Percentiles rank a stretch among this genome's conserved stretches.
Conservation (phyloP, 345 rosid genomes). For the Gossypium ekmanianum region DNA sequence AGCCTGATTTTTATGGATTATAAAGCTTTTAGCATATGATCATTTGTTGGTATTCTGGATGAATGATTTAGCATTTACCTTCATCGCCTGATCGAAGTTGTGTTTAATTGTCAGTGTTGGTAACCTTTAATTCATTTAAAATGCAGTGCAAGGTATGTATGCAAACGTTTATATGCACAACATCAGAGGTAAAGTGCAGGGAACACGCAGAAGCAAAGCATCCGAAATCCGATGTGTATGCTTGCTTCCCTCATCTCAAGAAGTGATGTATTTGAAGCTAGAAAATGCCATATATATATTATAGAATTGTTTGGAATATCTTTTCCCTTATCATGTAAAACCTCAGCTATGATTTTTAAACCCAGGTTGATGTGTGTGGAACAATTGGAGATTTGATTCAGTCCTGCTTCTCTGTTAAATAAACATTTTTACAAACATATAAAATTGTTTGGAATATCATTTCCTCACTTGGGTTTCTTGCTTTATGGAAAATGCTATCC, state of each 20-base stretch:
- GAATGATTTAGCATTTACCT: neutral
- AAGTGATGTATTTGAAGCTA: slow-evolving; percentile 21
- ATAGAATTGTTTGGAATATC: neutral
- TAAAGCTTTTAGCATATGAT: neutral
- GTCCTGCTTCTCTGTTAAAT: neutral
- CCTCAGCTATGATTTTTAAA: neutral
- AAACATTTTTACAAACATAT: neutral
- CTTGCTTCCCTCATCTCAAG: slow-evolving; percentile 48
- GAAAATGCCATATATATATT: neutral
- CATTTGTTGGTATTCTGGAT: neutral
- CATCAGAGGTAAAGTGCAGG: slow-evolving; percentile 61
- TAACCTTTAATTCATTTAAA: neutral
- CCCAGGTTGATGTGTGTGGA: neutral
- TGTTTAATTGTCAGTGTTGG: neutral
- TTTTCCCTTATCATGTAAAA: neutral
- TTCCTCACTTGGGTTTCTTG: neutral
- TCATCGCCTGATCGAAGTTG: neutral
- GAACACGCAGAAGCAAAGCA: slow-evolving; percentile 67
- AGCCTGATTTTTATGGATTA: neutral
- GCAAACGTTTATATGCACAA: slow-evolving; percentile 68
- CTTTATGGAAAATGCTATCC: neutral
- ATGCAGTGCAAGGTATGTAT: slow-evolving; percentile 67
- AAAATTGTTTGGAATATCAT: neutral
- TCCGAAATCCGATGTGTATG: slow-evolving; percentile 38
- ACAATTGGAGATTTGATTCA: neutral